Percentiles rank a stretch among this genome's conserved stretches.
These are phyloP conservation scores for Penicillium paneum DNA, from an alignment of 2,329 filamentous ascomycete species.

Conservation along the genomic window DNA sequence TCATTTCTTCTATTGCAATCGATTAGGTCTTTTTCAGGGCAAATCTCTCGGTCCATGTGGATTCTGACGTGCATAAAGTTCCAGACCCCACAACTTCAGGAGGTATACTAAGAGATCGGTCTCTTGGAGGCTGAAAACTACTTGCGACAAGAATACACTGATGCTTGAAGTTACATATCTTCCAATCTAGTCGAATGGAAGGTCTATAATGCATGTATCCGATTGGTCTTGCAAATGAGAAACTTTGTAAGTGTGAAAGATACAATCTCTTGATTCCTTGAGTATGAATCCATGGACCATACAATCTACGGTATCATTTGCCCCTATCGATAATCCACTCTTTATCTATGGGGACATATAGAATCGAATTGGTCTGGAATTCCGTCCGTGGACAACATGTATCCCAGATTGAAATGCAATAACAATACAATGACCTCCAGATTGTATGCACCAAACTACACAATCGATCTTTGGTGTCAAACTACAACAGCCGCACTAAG, in stretches of 20 bases:
- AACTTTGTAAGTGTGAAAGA: neutral
- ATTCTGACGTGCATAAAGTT: conserved; percentile 6
- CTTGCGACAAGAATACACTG: neutral
- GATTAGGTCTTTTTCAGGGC: neutral
- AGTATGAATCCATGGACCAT: neutral
- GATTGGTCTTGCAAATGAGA: neutral
- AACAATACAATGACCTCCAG: neutral
- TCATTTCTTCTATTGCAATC: neutral
- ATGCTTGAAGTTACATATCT: neutral
- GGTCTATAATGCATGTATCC: neutral
- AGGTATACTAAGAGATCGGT: neutral
- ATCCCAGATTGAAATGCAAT: no score
- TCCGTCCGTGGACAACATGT: neutral
- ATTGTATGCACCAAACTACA: neutral
- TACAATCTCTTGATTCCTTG: neutral
- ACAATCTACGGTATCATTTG: neutral
- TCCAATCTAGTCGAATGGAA: neutral
- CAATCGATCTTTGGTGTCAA: neutral
- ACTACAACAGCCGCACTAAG: neutral
- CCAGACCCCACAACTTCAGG: neutral
- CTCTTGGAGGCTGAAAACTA: neutral
- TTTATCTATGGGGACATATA: neutral
- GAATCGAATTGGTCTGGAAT: neutral
- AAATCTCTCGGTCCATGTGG: conserved; percentile 1
- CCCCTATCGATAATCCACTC: neutral